Evolutionary conservation across 768 basidiomycete genomes (phyloP).

Genomic region (Serendipita sp.): DNA sequence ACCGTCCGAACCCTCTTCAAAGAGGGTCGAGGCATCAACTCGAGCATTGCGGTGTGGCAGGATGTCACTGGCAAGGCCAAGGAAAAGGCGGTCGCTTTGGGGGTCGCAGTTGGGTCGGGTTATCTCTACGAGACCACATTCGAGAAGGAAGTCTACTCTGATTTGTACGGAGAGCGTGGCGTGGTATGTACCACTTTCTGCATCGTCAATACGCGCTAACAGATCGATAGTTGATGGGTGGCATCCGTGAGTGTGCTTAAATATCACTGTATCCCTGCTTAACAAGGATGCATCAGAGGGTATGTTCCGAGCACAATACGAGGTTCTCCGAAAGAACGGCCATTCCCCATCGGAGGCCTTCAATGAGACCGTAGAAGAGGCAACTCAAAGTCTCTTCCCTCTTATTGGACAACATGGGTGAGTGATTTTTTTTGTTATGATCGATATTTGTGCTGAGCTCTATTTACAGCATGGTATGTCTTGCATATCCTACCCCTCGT

Average conservation of each 20-base stretch:
- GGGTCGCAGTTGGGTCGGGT: constrained; percentile 88
- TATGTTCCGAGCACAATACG: constrained; percentile 97
- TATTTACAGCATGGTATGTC: constrained; percentile 14
- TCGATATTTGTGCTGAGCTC: not conserved
- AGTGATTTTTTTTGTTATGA: constrained; percentile 15
- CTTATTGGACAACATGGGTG: constrained; percentile 90
- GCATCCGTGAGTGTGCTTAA: constrained; percentile 61
- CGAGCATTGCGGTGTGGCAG: constrained; percentile 87
- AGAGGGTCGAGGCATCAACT: constrained; percentile 98
- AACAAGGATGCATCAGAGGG: constrained; percentile 53
- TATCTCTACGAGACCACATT: constrained; percentile 99
- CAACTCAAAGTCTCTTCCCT: constrained; percentile 97
- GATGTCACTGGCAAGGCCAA: constrained; percentile 96
- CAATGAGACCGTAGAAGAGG: constrained; percentile 99
- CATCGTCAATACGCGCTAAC: constrained; percentile 4
- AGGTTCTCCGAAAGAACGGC: constrained; percentile 90
- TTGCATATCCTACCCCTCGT: not conserved
- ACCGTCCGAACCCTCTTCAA: constrained; percentile 99
- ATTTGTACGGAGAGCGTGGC: constrained; percentile 98
- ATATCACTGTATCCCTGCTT: constrained; percentile 1
- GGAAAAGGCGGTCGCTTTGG: constrained; percentile 91
- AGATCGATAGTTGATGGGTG: constrained; percentile 71
- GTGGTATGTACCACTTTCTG: constrained; percentile 48
- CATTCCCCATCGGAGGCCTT: constrained; percentile 97
- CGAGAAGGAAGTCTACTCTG: constrained; percentile 99